Evolutionary conservation across 2,329 filamentous ascomycete species (phyloP).

Genomic region (Epicoccum nigrum): DNA sequence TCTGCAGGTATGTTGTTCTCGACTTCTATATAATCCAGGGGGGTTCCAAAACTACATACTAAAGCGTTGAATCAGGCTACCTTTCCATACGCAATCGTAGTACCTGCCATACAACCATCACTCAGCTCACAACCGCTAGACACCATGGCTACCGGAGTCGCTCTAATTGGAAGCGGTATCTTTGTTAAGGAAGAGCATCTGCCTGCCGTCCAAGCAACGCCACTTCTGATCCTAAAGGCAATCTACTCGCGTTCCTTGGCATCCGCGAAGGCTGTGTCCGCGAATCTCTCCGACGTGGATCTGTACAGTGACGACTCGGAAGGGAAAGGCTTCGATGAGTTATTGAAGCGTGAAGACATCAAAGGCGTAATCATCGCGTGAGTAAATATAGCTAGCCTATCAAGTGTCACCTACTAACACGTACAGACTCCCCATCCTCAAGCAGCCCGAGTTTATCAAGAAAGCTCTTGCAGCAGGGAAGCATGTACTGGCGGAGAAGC

Average conservation of each 20-base stretch:
- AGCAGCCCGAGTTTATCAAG: constrained; percentile 65
- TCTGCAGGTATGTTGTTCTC: background rate
- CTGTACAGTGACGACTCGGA: constrained; percentile 64
- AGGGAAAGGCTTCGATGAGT: constrained; percentile 56
- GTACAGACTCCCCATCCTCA: constrained; percentile 64
- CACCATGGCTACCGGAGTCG: constrained; percentile 57
- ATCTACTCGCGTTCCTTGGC: constrained; percentile 68
- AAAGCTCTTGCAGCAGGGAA: constrained; percentile 68
- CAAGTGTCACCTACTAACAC: background rate
- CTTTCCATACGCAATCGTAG: background rate
- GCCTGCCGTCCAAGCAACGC: constrained; percentile 64
- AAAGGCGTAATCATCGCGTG: constrained; percentile 62
- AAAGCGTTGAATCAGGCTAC: background rate
- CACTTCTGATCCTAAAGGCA: constrained; percentile 64
- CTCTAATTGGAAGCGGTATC: constrained; percentile 68
- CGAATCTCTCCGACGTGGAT: constrained; percentile 53
- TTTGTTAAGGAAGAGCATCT: constrained; percentile 66
- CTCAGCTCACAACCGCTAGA: background rate
- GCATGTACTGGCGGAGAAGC: constrained; percentile 74
- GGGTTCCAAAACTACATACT: background rate
- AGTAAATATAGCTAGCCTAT: constrained; percentile 13
- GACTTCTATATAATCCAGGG: background rate
- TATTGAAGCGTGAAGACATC: constrained; percentile 62
- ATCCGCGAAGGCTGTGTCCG: constrained; percentile 56
- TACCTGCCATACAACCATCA: background rate